Evolutionary conservation across 2,329 filamentous ascomycete genomes (phyloP).

Genomic region (Paracamarosporium sp.): DNA sequence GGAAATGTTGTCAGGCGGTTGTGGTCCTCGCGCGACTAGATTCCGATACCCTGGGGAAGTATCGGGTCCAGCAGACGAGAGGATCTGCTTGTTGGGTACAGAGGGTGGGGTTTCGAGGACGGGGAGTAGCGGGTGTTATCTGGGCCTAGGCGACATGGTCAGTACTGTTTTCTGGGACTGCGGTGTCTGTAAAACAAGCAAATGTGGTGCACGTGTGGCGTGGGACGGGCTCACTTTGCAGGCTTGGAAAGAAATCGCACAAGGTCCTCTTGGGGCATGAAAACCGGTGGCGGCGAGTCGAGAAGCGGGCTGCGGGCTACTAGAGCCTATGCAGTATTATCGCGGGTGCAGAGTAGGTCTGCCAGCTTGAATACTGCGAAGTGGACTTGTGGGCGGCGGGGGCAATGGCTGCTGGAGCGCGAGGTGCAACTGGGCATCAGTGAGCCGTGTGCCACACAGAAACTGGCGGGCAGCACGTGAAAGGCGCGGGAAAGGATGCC

Average conservation of each 20-base stretch:
- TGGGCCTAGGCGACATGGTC: conserved; percentile 60
- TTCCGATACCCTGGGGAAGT: conserved; percentile 84
- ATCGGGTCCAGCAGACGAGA: conserved; percentile 85
- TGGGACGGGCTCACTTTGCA: conserved; percentile 73
- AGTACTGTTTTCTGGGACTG: conserved; percentile 16
- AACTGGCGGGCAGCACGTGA: conserved; percentile 10
- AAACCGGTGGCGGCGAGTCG: conserved; percentile 33
- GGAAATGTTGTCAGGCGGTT: conserved; percentile 82
- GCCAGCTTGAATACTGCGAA: conserved; percentile 42
- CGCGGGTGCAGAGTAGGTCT: conserved; percentile 22
- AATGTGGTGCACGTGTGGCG: conserved; percentile 4
- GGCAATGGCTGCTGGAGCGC: conserved; percentile 18
- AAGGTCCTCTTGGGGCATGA: conserved; percentile 92
- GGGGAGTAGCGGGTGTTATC: conserved; percentile 67
- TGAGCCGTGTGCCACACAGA: conserved; percentile 10
- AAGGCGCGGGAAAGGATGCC: neutral
- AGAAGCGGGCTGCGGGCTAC: conserved; percentile 42
- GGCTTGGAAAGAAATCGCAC: conserved; percentile 94
- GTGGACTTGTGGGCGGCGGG: conserved; percentile 13
- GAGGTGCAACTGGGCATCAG: conserved; percentile 14
- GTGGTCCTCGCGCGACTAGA: conserved; percentile 70
- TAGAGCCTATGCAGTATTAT: conserved; percentile 43
- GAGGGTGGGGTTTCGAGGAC: conserved; percentile 27
- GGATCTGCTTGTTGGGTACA: conserved; percentile 58
- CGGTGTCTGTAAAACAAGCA: neutral